Evolutionary conservation across 2,329 filamentous ascomycete genomes (phyloP), one percentile per base, ranked within the genome.

Genomic region (Microsporum canis): DNA sequence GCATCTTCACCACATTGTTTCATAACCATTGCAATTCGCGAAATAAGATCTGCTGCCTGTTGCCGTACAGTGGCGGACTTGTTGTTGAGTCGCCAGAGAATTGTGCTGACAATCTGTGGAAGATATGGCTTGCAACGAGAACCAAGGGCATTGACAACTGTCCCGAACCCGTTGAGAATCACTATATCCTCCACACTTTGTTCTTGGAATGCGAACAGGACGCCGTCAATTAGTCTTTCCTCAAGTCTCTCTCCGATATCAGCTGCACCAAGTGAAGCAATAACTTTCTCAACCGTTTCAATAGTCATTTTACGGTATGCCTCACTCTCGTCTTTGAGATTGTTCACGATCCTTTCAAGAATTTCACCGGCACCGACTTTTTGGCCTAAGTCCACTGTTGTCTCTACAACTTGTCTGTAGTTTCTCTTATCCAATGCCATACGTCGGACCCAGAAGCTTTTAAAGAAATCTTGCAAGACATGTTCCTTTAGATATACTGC

Each of bases 231-330:
- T 17, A 99, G 82, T 56, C 91, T 84, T 75, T 97, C 94, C 74
- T 99, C 94, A 39, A 99, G 77, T 45, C 92, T 84, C 74, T 96
- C 89, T 29, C 89, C 88, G 68, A 99, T 91, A 71, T 99, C 94
- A 39, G 94, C 92, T 5, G 92, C 91, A 61, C 94, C 94, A 60
- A 97, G 81, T 61, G 90, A 90, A 14, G 92, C 91, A 69, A 99
- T 88, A 56, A 97, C 85, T 77, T 97, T 99, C 77, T 99, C 94
- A 6, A 97, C 85, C 0, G 94, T 97, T 78, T 99, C 94, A 38
- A 99, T 88, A 0, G 94, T 96, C 94, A 99, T 99, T 80, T 97
- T 97, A 57, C 94, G 87, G 75, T 99, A 99, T 0, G 92, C 88
- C 72, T 99, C 94, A 73, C 89, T 96, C 75, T 99, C 94, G 71